A percentile compares a stretch with the other conserved stretches of the same genome.
phyloP scores from a whole-genome alignment of 805 yeast genomes.

The Wickerhamomyces subpelliculosus region DNA sequence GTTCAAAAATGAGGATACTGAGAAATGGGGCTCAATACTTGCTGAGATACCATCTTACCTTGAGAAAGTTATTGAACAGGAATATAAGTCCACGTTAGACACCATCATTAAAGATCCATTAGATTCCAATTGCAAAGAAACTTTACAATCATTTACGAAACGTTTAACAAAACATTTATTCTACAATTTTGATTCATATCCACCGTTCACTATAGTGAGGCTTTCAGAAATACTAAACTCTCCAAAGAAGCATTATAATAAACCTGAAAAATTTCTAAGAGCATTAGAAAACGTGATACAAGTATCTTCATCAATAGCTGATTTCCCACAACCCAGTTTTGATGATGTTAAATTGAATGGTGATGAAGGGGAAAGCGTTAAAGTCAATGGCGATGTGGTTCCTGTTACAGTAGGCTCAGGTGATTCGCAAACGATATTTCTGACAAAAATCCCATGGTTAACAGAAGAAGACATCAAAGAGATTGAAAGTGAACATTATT shows the following conservation, averaged over 20 bases:
- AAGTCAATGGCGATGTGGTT: slow-evolving; percentile 1
- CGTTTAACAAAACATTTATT: slow-evolving; percentile 6
- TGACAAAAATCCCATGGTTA: slow-evolving; percentile 21
- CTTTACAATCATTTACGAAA: slow-evolving; percentile 7
- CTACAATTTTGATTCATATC: slow-evolving; percentile 7
- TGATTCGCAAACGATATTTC: slow-evolving; percentile 15
- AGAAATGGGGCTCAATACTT: slow-evolving; percentile 5
- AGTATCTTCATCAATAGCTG: slow-evolving; percentile 11
- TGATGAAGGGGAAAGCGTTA: not conserved
- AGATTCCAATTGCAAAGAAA: slow-evolving; percentile 1
- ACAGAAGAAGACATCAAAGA: slow-evolving; percentile 15
- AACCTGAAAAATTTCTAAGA: slow-evolving; percentile 35
- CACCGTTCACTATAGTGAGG: slow-evolving; percentile 44
- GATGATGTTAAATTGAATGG: not conserved
- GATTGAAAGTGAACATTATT: slow-evolving; percentile 14
- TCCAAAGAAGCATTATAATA: slow-evolving; percentile 34
- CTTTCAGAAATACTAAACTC: slow-evolving; percentile 39
- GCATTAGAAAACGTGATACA: slow-evolving; percentile 27
- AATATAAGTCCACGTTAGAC: slow-evolving; percentile 3
- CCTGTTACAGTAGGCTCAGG: slow-evolving; percentile 5
- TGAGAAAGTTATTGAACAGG: slow-evolving; percentile 2
- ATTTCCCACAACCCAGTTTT: slow-evolving; percentile 5
- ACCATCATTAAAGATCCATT: slow-evolving; percentile 6
- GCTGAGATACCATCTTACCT: slow-evolving; percentile 7
- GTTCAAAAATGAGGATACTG: not conserved